Conservation (phyloP, 2,329 filamentous ascomycete genomes). For the Cladosporium sphaerospermum region DNA sequence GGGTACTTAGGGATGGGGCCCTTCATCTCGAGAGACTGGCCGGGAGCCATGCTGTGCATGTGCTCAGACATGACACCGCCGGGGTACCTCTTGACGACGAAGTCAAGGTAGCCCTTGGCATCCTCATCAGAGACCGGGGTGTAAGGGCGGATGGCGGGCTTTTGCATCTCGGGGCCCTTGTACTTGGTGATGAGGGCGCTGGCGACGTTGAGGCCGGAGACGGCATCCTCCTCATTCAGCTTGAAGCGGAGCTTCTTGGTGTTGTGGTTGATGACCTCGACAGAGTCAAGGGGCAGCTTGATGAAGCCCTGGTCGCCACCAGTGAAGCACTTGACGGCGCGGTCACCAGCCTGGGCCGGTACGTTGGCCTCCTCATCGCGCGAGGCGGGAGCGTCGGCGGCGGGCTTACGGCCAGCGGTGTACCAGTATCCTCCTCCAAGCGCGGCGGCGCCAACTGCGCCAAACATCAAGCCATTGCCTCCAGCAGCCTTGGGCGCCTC, state of each 20-base stretch:
- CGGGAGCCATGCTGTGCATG: conserved; percentile 73
- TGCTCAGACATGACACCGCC: conserved; percentile 87
- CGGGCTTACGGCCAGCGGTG: conserved; percentile 28
- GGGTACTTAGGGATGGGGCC: conserved; percentile 91
- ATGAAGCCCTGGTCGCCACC: conserved; percentile 89
- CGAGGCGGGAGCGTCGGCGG: conserved; percentile 19
- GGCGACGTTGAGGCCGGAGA: conserved; percentile 74
- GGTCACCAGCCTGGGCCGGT: conserved; percentile 29
- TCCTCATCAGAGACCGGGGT: conserved; percentile 87
- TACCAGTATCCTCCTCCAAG: conserved; percentile 54
- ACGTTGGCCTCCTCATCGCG: conserved; percentile 33
- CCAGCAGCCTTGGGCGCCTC: conserved; percentile 47
- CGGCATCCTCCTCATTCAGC: conserved; percentile 74
- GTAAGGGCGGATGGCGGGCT: conserved; percentile 85
- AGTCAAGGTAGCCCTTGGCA: conserved; percentile 71
- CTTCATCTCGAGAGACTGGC: conserved; percentile 84
- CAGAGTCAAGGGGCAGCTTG: conserved; percentile 68
- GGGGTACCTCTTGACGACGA: conserved; percentile 88
- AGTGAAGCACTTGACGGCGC: conserved; percentile 54
- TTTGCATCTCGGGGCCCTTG: conserved; percentile 74
- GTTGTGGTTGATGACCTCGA: conserved; percentile 82
- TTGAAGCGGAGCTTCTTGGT: conserved; percentile 88
- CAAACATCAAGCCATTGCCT: conserved; percentile 56
- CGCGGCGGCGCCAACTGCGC: conserved; percentile 52
- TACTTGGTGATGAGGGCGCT: conserved; percentile 89